A percentile compares a stretch with the other conserved stretches of the same genome.
Conservation (phyloP, 2,329 filamentous ascomycete species). For the Sphaerulina vaccinii region DNA sequence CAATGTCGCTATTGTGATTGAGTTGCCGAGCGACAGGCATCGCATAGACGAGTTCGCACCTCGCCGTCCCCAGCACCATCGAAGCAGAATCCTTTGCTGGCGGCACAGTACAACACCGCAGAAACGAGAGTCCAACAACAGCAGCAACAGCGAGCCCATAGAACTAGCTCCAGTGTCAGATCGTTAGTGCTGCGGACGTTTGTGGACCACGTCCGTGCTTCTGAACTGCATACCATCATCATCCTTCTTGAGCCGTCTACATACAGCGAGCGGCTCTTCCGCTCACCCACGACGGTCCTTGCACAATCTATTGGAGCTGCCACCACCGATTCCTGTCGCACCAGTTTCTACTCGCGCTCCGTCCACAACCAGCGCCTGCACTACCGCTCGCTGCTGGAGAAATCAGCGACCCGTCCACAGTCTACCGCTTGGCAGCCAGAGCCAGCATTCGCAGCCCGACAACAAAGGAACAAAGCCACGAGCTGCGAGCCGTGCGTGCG, state of each 20-base stretch:
- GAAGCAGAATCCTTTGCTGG: too few relatives aligned
- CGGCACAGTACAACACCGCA: not conserved
- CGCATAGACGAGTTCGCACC: not conserved
- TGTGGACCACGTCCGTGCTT: too few relatives aligned
- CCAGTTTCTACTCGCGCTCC: not conserved
- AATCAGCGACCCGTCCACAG: too few relatives aligned
- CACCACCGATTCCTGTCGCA: not conserved
- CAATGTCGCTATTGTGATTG: not conserved
- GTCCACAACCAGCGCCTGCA: not conserved
- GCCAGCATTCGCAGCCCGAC: slow-evolving; percentile 7
- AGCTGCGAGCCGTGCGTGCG: slow-evolving; percentile 20
- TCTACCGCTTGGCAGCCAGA: not conserved
- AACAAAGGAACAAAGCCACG: slow-evolving; percentile 1
- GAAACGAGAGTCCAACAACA: not conserved
- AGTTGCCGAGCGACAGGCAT: not conserved
- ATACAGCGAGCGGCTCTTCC: too few relatives aligned
- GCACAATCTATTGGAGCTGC: not conserved
- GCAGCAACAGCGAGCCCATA: not conserved
- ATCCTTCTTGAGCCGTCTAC: not conserved
- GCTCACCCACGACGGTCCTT: not conserved
- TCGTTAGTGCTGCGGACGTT: not conserved
- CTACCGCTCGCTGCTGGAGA: too few relatives aligned
- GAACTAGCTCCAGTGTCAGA: not conserved
- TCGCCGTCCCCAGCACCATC: not conserved
- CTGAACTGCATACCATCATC: too few relatives aligned